Base-by-base conservation (phyloP, 192 early-diverging fungal genomes). In the Geranomyces variabilis region DNA sequence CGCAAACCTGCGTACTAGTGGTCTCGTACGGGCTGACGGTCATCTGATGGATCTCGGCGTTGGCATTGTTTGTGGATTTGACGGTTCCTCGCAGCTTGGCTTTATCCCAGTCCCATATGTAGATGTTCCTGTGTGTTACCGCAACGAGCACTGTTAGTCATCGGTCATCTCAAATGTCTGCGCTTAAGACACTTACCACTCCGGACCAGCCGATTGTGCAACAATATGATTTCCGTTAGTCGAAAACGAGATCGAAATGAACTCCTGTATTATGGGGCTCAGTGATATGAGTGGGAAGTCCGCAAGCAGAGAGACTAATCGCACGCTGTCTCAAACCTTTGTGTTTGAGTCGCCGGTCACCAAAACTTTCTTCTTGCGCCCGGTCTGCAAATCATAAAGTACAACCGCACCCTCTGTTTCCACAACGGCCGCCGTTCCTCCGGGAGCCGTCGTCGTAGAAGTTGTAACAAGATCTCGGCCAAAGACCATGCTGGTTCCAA, bases 101-200 rank as follows among this genome's bases (percentile, higher is more conserved):
- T 61, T 87, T 87, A 55, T 87, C 84, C 74, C 77, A 82, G 19
- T 65, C 63, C 86, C 86, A 87, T 19, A 79, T 72, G 58, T 81
- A 83, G 22, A 87, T 46, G 26, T 56, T 63, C 83, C 85, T 60
- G 22, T 8, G 19, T n/a, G 26, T 61, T n/a, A n/a, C n/a, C n/a
- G n/a, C 24, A 24, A 63, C 46, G 24, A 7, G 59, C 59, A 24
- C 26, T 61, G 59, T 19, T 8, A 61, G 19, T 9, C 17, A 53
- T 7, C 51, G 17, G 4, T 7, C 24, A 7, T n/a, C 7, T 17
- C 19, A 10, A 45, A 44, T 44, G 17, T 1, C 19, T 26, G 7
- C 19, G 5, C 21, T 22, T 34, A 60, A 15, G 21, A 14, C 21
- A 17, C 36, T 45, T 44, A 78, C 75, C 79, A 80, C 15, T 78